phyloP scores from a whole-genome alignment of 306 rosid genomes.

The Rosa lucieae region DNA sequence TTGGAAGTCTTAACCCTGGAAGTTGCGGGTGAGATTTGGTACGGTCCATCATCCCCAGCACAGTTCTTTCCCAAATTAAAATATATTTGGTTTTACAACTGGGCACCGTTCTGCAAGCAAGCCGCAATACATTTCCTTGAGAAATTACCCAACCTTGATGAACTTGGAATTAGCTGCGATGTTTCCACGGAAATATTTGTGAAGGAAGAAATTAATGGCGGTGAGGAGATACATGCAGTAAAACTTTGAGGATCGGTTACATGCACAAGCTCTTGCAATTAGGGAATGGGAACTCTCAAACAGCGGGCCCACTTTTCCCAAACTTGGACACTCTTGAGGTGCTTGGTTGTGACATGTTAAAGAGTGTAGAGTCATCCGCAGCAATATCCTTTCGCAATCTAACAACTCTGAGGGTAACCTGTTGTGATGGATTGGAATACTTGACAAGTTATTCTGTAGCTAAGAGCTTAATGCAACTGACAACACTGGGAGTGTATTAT shows the following conservation, averaged over 20 bases:
- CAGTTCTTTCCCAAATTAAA: background rate
- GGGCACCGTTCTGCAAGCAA: background rate
- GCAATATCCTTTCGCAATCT: background rate
- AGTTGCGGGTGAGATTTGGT: background rate
- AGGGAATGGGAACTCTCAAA: background rate
- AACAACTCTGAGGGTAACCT: accelerated
- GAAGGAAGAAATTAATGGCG: background rate
- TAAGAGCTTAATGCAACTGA: background rate
- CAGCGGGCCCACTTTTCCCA: background rate
- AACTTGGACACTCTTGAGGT: background rate
- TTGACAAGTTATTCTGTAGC: background rate
- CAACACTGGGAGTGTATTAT: background rate
- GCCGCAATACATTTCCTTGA: background rate
- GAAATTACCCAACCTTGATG: background rate
- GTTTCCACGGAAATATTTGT: background rate
- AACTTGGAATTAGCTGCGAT: accelerated
- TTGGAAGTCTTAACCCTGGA: no score
- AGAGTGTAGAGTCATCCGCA: background rate
- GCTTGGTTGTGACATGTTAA: accelerated
- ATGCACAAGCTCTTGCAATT: background rate
- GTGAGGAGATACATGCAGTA: background rate
- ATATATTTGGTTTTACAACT: no score
- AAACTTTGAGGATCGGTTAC: background rate
- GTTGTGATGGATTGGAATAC: background rate
- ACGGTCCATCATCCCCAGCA: background rate